Evolutionary conservation across 1,139 yeast species (phyloP).

Genomic region (Citeromyces siamensis): DNA sequence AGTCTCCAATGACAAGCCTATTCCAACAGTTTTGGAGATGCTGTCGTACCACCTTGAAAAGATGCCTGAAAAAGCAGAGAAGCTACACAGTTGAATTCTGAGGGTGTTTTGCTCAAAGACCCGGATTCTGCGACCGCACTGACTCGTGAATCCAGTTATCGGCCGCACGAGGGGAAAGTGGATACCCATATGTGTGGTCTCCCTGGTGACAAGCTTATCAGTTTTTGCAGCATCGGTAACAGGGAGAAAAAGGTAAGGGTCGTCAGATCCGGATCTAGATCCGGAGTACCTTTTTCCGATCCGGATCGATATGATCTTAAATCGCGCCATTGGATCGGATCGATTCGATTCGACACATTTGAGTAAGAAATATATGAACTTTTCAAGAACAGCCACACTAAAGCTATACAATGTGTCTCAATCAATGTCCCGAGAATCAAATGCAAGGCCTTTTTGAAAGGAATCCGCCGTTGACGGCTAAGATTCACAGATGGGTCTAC

Average conservation of each 20-base stretch:
- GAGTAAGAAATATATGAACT: slow-evolving; percentile 48
- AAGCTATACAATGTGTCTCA: no score
- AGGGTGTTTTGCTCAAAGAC: slow-evolving; percentile 74
- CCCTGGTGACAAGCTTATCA: slow-evolving; percentile 23
- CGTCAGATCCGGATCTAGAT: no score
- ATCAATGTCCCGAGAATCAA: no score
- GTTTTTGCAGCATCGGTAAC: slow-evolving; percentile 77
- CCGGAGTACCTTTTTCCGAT: no score
- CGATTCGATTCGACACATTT: no score
- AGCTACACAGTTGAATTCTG: slow-evolving; percentile 56
- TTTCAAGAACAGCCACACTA: slow-evolving; percentile 40
- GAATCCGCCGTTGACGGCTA: no score
- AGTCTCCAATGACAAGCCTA: no score
- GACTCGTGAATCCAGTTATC: slow-evolving; percentile 64
- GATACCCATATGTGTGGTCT: slow-evolving; percentile 71
- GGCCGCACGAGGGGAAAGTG: slow-evolving; percentile 72
- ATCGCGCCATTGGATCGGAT: no score
- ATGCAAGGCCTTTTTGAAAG: no score
- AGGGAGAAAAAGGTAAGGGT: no score
- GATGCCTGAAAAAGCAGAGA: slow-evolving; percentile 34
- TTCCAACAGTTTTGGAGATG: slow-evolving; percentile 50
- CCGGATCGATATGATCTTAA: no score
- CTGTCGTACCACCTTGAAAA: slow-evolving; percentile 32
- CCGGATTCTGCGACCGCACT: slow-evolving; percentile 41
- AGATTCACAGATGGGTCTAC: no score